Conservation (phyloP, 2,329 filamentous ascomycete genomes). For the Pestalotiopsis sp. region DNA sequence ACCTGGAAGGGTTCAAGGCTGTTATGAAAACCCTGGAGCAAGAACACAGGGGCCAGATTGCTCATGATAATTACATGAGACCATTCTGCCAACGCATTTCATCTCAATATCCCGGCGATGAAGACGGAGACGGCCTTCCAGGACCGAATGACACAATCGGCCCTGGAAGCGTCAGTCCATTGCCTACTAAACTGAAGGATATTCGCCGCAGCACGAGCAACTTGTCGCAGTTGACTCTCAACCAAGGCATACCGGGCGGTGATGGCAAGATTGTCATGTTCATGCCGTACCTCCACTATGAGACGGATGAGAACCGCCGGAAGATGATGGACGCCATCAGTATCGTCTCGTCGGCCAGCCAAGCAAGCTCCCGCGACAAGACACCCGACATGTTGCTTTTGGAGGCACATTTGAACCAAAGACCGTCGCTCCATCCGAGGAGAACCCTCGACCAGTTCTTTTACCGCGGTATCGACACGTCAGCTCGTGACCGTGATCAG, state of each 20-base stretch:
- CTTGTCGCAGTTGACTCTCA: conserved; percentile 20
- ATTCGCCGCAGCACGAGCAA: conserved; percentile 19
- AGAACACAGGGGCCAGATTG: conserved; percentile 57
- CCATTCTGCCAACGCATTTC: conserved; percentile 54
- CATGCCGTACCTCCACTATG: conserved; percentile 68
- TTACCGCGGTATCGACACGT: conserved; percentile 64
- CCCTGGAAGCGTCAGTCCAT: conserved; percentile 6
- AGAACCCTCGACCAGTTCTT: conserved; percentile 67
- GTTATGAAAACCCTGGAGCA: conserved; percentile 62
- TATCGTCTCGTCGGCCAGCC: conserved; percentile 23
- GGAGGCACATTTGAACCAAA: conserved; percentile 44
- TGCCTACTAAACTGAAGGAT: conserved; percentile 5
- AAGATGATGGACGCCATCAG: conserved; percentile 57
- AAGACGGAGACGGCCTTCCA: conserved; percentile 29
- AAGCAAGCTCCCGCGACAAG: conserved; percentile 29
- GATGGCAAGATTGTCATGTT: conserved; percentile 37
- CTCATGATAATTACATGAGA: conserved; percentile 64
- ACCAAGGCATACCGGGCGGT: conserved; percentile 16
- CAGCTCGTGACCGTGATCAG: conserved; percentile 60
- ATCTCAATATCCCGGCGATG: conserved; percentile 28
- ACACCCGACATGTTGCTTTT: conserved; percentile 46
- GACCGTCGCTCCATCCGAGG: conserved; percentile 55
- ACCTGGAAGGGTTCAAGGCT: conserved; percentile 64
- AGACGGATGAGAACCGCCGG: conserved; percentile 53
- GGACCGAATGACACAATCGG: conserved; percentile 19